Evolutionary conservation across 352 stramenopile genomes (phyloP), one percentile per base, ranked within the genome.

Genomic region (Phytophthora rubi): DNA sequence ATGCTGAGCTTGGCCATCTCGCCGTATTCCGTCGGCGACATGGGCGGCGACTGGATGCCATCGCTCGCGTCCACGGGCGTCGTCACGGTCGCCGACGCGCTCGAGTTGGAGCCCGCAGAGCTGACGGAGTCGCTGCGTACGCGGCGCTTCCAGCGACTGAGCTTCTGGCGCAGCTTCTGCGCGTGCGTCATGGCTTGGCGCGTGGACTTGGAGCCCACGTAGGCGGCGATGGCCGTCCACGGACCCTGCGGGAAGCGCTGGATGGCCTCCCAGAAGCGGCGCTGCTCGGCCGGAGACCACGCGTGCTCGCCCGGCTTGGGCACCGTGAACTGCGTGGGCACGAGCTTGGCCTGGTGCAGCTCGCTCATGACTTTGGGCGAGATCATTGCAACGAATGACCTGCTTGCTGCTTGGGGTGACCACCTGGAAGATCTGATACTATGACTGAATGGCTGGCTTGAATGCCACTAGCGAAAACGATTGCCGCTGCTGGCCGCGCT

Each of bases 121-220:
- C 67, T 58, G 10, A 73, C 60, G 44, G 75, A 73, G 32, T 82
- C 68, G 42, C 72, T 76, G 49, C 72, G 77, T 18, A 87, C 76
- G 48, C 80, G 80, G 37, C 77, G 76, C 53, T 84, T 83, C 79
- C 80, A 89, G 26, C 81, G 81, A 57, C 56, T 79, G 56, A 91
- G 79, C 58, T 91, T 91, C 73, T 89, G 81, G 3, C 83, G 79
- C 44, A 89, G 73, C 68, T 91, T 91, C 65, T 91, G 83, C 61
- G 79, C 83, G 56, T 89, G 81, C 4, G 83, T 91, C 80, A 89
- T 88, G 13, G 83, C 82, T 70, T 91, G 83, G 37, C 83, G 83
- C 9, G 81, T 89, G 1, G 81, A 87, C 37, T 86, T 86, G 59
- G 83, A 86, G 57, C 81, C 79, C 37, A 91, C 74, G 65, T 85